Percentiles rank a stretch among this genome's conserved stretches.
These are phyloP conservation scores for Eremothecium coryli DNA, from an alignment of 1,139 yeast species.

Conservation along the genomic window DNA sequence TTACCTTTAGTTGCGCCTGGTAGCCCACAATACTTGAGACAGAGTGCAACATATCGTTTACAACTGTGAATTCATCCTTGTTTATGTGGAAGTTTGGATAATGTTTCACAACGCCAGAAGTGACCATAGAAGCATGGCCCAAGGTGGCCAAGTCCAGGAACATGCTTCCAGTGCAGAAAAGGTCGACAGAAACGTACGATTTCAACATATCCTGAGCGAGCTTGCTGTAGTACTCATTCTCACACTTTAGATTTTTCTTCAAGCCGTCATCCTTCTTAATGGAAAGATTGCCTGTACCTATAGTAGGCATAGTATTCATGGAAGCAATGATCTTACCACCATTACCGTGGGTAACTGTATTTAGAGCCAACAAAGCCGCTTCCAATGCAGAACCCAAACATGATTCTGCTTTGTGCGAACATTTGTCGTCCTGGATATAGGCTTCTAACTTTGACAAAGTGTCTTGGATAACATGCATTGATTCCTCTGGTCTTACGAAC, in stretches of 20 bases:
- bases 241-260: constrained; percentile 53
- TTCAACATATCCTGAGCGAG: constrained; percentile 51
- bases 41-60: constrained; percentile 48
- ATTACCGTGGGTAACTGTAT: constrained; percentile 40
- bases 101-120: constrained; percentile 64
- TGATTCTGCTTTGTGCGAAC: constrained; percentile 50
- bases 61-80: constrained; percentile 60
- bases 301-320: constrained; percentile 62
- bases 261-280: constrained; percentile 46
- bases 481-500: constrained; percentile 68
- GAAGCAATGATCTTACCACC: constrained; percentile 79
- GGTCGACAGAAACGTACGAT: constrained; percentile 64
- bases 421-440: constrained; percentile 35
- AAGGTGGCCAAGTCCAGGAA: constrained; percentile 68
- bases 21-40: constrained; percentile 49
- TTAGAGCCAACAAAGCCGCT: constrained; percentile 59
- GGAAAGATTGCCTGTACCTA: constrained; percentile 75
- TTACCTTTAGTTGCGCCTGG: constrained; percentile 73
- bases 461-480: constrained; percentile 54
- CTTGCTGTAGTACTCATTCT: constrained; percentile 52
- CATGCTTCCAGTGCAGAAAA: constrained; percentile 58
- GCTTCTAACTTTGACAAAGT: constrained; percentile 57
- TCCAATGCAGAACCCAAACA: constrained; percentile 74
- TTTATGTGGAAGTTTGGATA: constrained; percentile 63
- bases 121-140: constrained; percentile 53